phyloP scores from a whole-genome alignment of 768 basidiomycete genomes.

The Paxillus rubicundulus region DNA sequence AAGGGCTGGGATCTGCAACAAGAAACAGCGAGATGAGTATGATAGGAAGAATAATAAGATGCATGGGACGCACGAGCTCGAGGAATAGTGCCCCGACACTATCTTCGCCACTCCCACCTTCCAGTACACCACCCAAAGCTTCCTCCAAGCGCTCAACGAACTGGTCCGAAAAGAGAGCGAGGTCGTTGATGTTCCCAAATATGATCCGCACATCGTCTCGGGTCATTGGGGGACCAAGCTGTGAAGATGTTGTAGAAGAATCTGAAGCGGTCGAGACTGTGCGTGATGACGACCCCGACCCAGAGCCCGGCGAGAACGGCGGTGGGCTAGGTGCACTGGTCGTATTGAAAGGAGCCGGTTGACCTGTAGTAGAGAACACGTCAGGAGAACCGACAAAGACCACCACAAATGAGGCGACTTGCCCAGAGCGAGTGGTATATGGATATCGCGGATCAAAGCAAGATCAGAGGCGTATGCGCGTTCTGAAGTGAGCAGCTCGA shows the following conservation, averaged over 20 bases:
- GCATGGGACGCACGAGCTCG: constrained; percentile 51
- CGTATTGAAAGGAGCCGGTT: constrained; percentile 39
- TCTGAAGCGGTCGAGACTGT: constrained; percentile 44
- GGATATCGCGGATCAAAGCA: constrained; percentile 70
- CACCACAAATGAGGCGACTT: constrained; percentile 26
- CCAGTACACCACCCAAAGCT: constrained; percentile 61
- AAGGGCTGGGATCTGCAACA: constrained; percentile 58
- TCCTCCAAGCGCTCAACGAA: constrained; percentile 64
- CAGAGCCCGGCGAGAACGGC: constrained; percentile 31
- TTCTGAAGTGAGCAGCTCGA: constrained; percentile 76
- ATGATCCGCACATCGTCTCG: constrained; percentile 66
- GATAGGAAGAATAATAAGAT: not conserved
- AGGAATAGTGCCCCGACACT: constrained; percentile 69
- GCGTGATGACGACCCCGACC: constrained; percentile 39
- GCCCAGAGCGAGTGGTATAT: constrained; percentile 79
- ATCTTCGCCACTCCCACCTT: constrained; percentile 68
- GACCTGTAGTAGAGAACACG: constrained; percentile 28
- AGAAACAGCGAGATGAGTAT: constrained; percentile 4
- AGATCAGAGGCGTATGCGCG: constrained; percentile 83
- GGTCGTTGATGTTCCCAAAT: constrained; percentile 73
- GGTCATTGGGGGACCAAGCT: constrained; percentile 62
- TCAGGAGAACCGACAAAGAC: constrained; percentile 9
- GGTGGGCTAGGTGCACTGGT: constrained; percentile 23
- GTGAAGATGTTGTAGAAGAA: constrained; percentile 49
- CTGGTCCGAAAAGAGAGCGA: constrained; percentile 67